Evolutionary conservation across 2,329 filamentous ascomycete genomes (phyloP).

Genomic region (Apiospora aurea): DNA sequence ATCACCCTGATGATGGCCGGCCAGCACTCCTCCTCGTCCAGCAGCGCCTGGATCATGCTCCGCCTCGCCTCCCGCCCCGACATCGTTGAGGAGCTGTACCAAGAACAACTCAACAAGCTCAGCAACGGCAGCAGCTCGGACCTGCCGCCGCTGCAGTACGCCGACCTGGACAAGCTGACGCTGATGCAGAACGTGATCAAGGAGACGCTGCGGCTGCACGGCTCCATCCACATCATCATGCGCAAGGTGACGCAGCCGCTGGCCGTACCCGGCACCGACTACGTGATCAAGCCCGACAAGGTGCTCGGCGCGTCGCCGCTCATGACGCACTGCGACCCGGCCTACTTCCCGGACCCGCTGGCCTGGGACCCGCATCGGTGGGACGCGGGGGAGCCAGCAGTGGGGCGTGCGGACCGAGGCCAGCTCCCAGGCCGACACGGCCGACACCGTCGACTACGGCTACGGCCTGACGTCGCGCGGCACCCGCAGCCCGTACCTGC

Average conservation of each 20-base stretch:
- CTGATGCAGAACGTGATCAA: slow-evolving; percentile 71
- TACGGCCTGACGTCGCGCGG: slow-evolving; percentile 43
- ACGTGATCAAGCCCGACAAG: slow-evolving; percentile 61
- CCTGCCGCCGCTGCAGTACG: slow-evolving; percentile 64
- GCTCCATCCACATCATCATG: slow-evolving; percentile 77
- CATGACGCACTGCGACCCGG: slow-evolving; percentile 55
- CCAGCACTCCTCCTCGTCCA: slow-evolving; percentile 81
- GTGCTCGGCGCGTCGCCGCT: slow-evolving; percentile 52
- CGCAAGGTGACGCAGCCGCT: slow-evolving; percentile 75
- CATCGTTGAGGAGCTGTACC: slow-evolving; percentile 73
- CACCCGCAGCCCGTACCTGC: slow-evolving; percentile 62
- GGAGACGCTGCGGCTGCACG: slow-evolving; percentile 75
- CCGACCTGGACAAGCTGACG: slow-evolving; percentile 65
- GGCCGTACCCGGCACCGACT: slow-evolving; percentile 62
- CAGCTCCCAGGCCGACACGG: slow-evolving; percentile 24
- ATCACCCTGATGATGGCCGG: slow-evolving; percentile 86
- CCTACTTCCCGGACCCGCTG: slow-evolving; percentile 66
- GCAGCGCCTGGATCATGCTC: slow-evolving; percentile 79
- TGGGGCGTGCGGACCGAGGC: slow-evolving; percentile 23
- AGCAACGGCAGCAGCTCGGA: slow-evolving; percentile 46
- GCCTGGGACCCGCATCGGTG: slow-evolving; percentile 71
- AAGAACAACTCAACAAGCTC: slow-evolving; percentile 67
- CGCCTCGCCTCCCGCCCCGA: slow-evolving; percentile 74
- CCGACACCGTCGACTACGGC: slow-evolving; percentile 39
- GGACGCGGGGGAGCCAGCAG: slow-evolving; percentile 48